Base-by-base conservation (phyloP, 2,329 filamentous ascomycete species). In the Exophiala aquamarina region DNA sequence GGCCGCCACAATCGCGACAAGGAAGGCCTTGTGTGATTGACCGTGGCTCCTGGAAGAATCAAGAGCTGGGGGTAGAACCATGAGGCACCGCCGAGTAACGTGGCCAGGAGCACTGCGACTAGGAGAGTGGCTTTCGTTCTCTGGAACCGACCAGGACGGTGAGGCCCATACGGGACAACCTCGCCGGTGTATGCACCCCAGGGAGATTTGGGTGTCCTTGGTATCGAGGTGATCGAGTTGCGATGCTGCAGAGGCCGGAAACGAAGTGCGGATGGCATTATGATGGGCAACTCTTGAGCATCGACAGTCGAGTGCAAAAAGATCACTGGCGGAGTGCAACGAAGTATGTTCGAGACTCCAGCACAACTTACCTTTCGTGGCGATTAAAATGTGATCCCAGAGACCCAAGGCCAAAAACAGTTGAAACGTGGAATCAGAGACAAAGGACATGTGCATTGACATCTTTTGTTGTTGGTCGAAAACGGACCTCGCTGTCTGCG, bases 201-300 rank as follows among this genome's bases (percentile, higher is more conserved):
- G 11, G 45, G 45, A 3, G 45, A 48, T 9, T 39, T 42, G 9
- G 45, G 45, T 2, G 45, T 48, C 17, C 39, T 31, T 19, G 45
- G 45, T 8, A 31, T n/a, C 32, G 17, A 14, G 13, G 13, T 13
- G n/a, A 36, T 28, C 18, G 29, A 38, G 21, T 48, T 34, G 23
- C 32, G 8, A 23, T 18, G 32, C n/a, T 48, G 15, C 9, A 21
- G 14, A n/a, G 33, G 21, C 31, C 40, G 45, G 32, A 48, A 48
- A 14, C 39, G 39, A 8, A 48, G 39, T 8, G 38, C 6, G 6
- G 45, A 48, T 17, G 45, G 34, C 13, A 15, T 7, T 15, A 21
- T 17, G 13, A 14, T 34, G 32, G 28, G n/a, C n/a, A 9, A 9
- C 9, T 9, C 28, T 9, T 9, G n/a, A n/a, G 28, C n/a, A n/a